These are phyloP conservation scores for Diplocarpon rosae DNA, from an alignment of 2,329 filamentous ascomycete genomes.

Conservation along the genomic window DNA sequence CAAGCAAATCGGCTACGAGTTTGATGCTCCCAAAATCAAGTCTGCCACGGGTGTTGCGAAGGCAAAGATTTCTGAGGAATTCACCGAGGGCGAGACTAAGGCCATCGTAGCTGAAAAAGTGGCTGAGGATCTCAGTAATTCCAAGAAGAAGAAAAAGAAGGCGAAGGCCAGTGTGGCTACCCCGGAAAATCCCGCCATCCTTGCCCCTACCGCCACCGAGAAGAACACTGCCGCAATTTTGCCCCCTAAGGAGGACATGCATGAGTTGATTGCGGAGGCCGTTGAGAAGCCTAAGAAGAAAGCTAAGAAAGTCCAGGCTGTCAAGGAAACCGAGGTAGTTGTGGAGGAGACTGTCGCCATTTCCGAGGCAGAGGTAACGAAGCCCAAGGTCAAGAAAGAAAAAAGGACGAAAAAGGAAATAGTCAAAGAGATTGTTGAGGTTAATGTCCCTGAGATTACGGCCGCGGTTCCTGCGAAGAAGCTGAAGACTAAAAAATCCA, in stretches of 20 bases:
- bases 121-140: conserved; percentile 16
- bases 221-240: not conserved
- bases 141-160: conserved; percentile 24
- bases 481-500: conserved; percentile 14
- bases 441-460: not conserved
- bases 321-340: conserved; percentile 4
- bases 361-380: conserved; percentile 2
- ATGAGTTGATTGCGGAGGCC: conserved; percentile 2
- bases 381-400: conserved; percentile 30
- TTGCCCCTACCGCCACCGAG: not conserved
- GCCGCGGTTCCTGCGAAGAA: conserved; percentile 12
- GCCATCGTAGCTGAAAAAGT: conserved; percentile 26
- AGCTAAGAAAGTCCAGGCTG: conserved; percentile 14
- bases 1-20: conserved; percentile 74
- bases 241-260: conserved; percentile 4
- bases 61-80: conserved; percentile 5
- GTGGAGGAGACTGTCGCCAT: conserved; percentile 3
- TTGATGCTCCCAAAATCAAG: conserved; percentile 64
- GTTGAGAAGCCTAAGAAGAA: conserved; percentile 15
- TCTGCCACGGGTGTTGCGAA: conserved; percentile 41
- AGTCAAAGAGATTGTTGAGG: not conserved
- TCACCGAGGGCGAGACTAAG: conserved; percentile 16
- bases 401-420: conserved; percentile 8
- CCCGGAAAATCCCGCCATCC: not conserved
- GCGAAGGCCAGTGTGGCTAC: conserved; percentile 16